Evolutionary conservation across 495 filamentous ascomycete species (phyloP).

Genomic region (Penicillium alfredii): DNA sequence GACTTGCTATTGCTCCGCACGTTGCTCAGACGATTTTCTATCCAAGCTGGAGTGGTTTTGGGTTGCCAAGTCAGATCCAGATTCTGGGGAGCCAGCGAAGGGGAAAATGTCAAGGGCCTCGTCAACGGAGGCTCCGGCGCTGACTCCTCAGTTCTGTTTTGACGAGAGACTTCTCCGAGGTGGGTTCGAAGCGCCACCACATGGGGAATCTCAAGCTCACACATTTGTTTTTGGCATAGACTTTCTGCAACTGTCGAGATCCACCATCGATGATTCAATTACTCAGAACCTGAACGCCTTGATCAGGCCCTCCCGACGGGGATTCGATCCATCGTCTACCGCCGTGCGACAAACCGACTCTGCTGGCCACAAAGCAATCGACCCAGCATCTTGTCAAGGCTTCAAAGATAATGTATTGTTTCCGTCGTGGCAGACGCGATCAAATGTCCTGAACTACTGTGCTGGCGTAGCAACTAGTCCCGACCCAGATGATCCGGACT

Average conservation of each 20-base stretch:
- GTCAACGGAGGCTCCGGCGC: slow-evolving; percentile 47
- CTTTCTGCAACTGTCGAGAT: slow-evolving; percentile 84
- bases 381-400: slow-evolving; percentile 52
- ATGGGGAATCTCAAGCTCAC: slow-evolving; percentile 1
- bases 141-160: slow-evolving; percentile 93
- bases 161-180: slow-evolving; percentile 79
- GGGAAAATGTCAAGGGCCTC: slow-evolving; percentile 57
- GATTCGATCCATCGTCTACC: slow-evolving; percentile 80
- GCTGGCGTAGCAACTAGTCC: slow-evolving; percentile 79
- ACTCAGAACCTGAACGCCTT: slow-evolving; percentile 90
- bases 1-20: neutral
- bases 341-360: slow-evolving; percentile 48
- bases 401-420: slow-evolving; percentile 82
- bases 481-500: slow-evolving; percentile 84
- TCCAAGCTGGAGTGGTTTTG: slow-evolving; percentile 44
- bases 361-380: slow-evolving; percentile 40
- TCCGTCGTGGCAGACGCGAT: slow-evolving; percentile 79
- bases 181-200: slow-evolving; percentile 25
- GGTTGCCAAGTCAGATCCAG: slow-evolving; percentile 22
- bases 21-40: slow-evolving; percentile 2
- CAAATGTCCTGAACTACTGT: slow-evolving; percentile 86
- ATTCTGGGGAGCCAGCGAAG: slow-evolving; percentile 11
- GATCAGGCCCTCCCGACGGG: slow-evolving; percentile 60
- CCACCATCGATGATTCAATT: slow-evolving; percentile 87
- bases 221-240: slow-evolving; percentile 47